Evolutionary conservation across 2,329 filamentous ascomycete species (phyloP).

Genomic region (Phyllosticta citrichinensis): DNA sequence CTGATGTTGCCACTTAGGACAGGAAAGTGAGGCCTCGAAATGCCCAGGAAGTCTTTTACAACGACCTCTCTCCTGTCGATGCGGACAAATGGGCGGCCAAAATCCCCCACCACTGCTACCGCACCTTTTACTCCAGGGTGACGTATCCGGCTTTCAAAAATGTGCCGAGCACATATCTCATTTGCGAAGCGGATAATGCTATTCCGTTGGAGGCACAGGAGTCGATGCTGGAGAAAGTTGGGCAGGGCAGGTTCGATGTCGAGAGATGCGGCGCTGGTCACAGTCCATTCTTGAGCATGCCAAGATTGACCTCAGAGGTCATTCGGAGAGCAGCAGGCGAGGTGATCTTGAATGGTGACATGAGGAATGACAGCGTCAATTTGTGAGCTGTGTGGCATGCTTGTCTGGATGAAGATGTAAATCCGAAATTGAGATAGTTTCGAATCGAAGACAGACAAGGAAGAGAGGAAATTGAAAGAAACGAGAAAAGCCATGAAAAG

Average conservation of each 20-base stretch:
- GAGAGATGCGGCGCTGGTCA: conserved; percentile 27
- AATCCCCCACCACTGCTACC: conserved; percentile 18
- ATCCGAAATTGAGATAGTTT: neutral
- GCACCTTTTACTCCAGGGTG: conserved; percentile 18
- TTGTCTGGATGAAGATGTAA: neutral
- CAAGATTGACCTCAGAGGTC: conserved; percentile 18
- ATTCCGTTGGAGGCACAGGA: conserved; percentile 24
- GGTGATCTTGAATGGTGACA: neutral
- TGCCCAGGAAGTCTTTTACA: conserved; percentile 16
- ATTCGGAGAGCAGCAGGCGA: neutral
- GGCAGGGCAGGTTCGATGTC: conserved; percentile 15
- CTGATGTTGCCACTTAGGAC: conserved; percentile 4
- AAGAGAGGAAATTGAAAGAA: too few species aligned
- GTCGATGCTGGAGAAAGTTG: conserved; percentile 20
- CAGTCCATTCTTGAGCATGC: conserved; percentile 33
- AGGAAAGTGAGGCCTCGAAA: neutral
- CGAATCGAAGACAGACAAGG: neutral
- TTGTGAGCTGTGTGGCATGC: neutral
- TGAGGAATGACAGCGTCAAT: neutral
- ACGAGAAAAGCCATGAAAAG: too few species aligned
- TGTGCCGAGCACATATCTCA: conserved; percentile 27
- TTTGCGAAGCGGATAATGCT: conserved; percentile 28
- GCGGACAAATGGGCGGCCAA: conserved; percentile 17
- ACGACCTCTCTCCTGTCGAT: conserved; percentile 19
- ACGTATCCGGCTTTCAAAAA: conserved; percentile 25